Evolutionary conservation across 306 rosid species (phyloP), one percentile per base, ranked within the genome.

Genomic region (Purshia tridentata): DNA sequence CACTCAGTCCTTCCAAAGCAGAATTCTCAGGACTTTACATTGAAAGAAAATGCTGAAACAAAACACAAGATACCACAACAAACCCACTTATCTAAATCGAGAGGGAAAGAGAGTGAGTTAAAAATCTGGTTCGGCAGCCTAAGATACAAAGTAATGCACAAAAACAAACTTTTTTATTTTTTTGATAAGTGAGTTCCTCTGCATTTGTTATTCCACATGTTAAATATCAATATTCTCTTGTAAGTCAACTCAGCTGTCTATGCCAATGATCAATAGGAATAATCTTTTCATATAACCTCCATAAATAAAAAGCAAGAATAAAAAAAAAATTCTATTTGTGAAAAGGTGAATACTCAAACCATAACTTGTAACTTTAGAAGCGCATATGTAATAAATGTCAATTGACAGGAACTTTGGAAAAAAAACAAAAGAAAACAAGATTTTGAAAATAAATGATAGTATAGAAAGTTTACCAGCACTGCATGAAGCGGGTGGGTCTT

Each of bases 401-500:
- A 18, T 2, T 1, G 56, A 58, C 49, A 11, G 37, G 35, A 29
- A 29, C 35, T 29, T 29, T 29, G 58, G n/a, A n/a, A n/a, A 64
- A 48, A 8, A 12, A 39, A 29, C 0, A 66, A 51, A 8, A 10
- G 19, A 48, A 11, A 22, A 4, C 6, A 22, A 48, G 4, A 12
- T 12, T 3, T 3, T 13, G 20, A 55, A 54, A 40, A n/a, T n/a
- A 13, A 4, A 53, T 18, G 44, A 55, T 1, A 49, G 35, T 1
- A 69, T 19, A 18, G 6, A 44, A 70, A 48, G 16, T 14, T n/a
- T 40, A 84, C 88, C 88, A 18, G 88, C 85, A 77, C 85, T 84
- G 85, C 88, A 84, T 59, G 85, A 84, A 23, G 81, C 81, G 8
- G 88, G 88, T 16, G 88, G 85, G 44, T 84, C 88, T 40, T 81